phyloP scores from a whole-genome alignment of 352 stramenopile species.

The Phytophthora parvispora region DNA sequence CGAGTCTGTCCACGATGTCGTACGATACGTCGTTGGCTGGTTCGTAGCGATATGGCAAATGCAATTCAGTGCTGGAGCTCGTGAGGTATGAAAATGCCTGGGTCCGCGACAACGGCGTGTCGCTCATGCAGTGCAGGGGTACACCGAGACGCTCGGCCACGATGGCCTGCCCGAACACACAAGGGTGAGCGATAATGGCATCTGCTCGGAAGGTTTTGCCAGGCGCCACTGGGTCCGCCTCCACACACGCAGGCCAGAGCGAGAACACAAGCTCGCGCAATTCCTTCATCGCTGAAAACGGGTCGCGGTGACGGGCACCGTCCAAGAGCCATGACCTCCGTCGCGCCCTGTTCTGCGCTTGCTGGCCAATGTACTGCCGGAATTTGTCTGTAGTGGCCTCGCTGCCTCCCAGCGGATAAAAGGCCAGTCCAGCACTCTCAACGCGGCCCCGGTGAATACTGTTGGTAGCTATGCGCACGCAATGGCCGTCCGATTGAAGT shows the following conservation, averaged over 20 bases:
- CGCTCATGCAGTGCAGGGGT: slow-evolving; percentile 75
- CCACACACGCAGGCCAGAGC: slow-evolving; percentile 66
- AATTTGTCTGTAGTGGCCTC: slow-evolving; percentile 60
- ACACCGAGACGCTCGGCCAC: slow-evolving; percentile 80
- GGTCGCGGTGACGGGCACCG: slow-evolving; percentile 40
- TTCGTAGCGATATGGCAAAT: slow-evolving; percentile 55
- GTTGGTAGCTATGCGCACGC: slow-evolving; percentile 92
- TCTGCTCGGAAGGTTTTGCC: slow-evolving; percentile 70
- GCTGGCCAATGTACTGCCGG: slow-evolving; percentile 50
- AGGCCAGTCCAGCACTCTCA: slow-evolving; percentile 63
- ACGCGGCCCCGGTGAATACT: slow-evolving; percentile 79
- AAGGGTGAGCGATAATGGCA: slow-evolving; percentile 74
- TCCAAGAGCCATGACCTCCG: slow-evolving; percentile 48
- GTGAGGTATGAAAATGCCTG: slow-evolving; percentile 70
- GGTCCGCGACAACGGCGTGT: slow-evolving; percentile 60
- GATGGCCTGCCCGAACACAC: slow-evolving; percentile 67
- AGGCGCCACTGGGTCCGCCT: slow-evolving; percentile 50
- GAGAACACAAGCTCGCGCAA: slow-evolving; percentile 66
- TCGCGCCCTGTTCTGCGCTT: slow-evolving; percentile 37
- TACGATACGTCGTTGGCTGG: slow-evolving; percentile 63
- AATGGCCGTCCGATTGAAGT: slow-evolving; percentile 87
- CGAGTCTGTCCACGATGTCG: slow-evolving; percentile 53
- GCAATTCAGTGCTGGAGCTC: slow-evolving; percentile 49
- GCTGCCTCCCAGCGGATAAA: slow-evolving; percentile 74
- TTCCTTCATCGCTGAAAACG: slow-evolving; percentile 56